phyloP scores from a whole-genome alignment of 768 basidiomycete species.

The Tylopilus plumbeoviolaceoides region DNA sequence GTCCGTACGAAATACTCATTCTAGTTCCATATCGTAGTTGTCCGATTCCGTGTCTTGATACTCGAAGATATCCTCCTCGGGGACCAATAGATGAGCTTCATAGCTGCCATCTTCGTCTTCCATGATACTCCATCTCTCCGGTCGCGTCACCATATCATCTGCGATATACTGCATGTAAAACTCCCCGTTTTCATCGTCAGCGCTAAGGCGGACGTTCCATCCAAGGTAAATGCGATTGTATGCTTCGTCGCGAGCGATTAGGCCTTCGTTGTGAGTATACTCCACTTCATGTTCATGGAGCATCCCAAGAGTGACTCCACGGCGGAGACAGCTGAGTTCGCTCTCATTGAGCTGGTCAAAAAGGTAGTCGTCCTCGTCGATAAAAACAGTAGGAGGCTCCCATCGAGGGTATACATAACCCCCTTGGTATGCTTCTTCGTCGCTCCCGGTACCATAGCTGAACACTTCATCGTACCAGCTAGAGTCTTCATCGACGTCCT shows the following conservation, averaged over 20 bases:
- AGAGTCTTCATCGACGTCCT: slow-evolving; percentile 29
- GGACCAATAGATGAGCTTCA: slow-evolving; percentile 40
- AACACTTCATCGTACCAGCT: slow-evolving; percentile 32
- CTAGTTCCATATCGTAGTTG: slow-evolving; percentile 28
- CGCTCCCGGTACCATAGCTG: slow-evolving; percentile 33
- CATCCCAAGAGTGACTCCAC: slow-evolving; percentile 60
- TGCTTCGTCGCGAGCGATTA: slow-evolving; percentile 42
- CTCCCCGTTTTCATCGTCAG: slow-evolving; percentile 39
- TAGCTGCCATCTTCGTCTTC: slow-evolving; percentile 37
- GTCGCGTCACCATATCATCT: slow-evolving; percentile 38
- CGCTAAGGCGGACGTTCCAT: slow-evolving; percentile 57
- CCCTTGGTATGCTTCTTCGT: slow-evolving; percentile 37
- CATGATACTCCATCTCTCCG: slow-evolving; percentile 42
- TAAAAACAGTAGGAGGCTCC: slow-evolving; percentile 49
- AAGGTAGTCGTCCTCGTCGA: slow-evolving; percentile 34
- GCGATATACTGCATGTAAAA: slow-evolving; percentile 38
- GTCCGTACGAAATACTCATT: not conserved
- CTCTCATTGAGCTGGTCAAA: slow-evolving; percentile 33
- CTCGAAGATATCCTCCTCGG: slow-evolving; percentile 31
- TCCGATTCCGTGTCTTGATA: slow-evolving; percentile 40
- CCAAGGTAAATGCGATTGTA: slow-evolving; percentile 56
- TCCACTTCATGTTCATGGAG: slow-evolving; percentile 50
- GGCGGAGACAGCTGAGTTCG: slow-evolving; percentile 45
- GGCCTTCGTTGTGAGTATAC: slow-evolving; percentile 52
- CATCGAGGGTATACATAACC: slow-evolving; percentile 47